Base-by-base conservation (phyloP, 2,329 filamentous ascomycete genomes). In the Chlorencoelia australis region DNA sequence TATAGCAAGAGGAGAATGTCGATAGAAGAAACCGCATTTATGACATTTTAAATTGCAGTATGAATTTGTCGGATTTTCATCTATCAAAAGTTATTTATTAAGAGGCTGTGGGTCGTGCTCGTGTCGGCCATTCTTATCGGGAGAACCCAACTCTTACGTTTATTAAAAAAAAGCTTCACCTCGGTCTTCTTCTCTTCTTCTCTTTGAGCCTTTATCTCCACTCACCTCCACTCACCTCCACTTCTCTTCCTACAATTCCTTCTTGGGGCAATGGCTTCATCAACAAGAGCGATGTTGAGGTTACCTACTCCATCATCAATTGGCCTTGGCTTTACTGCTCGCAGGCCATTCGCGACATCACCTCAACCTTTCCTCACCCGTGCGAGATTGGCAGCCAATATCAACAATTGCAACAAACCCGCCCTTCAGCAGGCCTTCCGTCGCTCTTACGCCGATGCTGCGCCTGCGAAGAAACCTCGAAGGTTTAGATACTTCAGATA, bases 401-500 rank as follows among this genome's bases (percentile, higher is more conserved):
- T 48, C 33, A 34, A 44, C 34, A 33, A 45, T 16, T n/a, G n/a
- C n/a, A 40, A 48, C 30, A 48, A 47, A 33, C 46, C 47, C 37
- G 44, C 47, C 17, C 35, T 60, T n/a, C 53, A 55, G 41, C 61
- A 60, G 40, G 45, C 55, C 22, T 63, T 63, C 49, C 63, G 63
- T 40, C 62, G 68, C 36, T 52, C 58, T 16, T 71, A 70, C 47
- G 50, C 55, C 24, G 55, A 58, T 38, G 42, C 39, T 31, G 47
- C 64, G 43, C 61, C 67, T 35, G 66, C 63, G 53, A 61, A 61
- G 51, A 72, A 67, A 59, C 60, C 65, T 28, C 63, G 67, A 53
- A 75, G 77, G 56, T 79, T 91, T 62, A 66, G 67, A 38, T 71
- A 76, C 47, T 68, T 96, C 57, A 74, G 74, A 58, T 94, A 82